A percentile compares a stretch with the other conserved stretches of the same genome.
These are phyloP conservation scores for Murraya paniculata DNA, from an alignment of 345 rosid genomes.

Conservation along the genomic window DNA sequence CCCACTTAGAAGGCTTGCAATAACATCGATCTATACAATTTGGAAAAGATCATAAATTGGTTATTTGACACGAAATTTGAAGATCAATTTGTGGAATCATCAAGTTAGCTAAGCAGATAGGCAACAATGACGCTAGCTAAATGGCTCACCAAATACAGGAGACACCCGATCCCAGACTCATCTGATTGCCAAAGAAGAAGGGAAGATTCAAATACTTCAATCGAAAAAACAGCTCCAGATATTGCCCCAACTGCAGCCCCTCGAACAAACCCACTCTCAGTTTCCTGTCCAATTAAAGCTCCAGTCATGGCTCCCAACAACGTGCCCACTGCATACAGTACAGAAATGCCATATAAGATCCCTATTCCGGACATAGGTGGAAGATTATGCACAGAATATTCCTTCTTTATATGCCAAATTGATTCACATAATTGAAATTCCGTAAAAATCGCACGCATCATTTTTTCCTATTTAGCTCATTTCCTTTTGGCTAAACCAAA, in stretches of 20 bases:
- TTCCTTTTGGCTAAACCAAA: background rate
- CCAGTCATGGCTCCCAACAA: slow-evolving; percentile 98
- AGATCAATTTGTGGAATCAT: background rate
- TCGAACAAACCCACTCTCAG: slow-evolving; percentile 95
- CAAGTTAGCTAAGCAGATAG: background rate
- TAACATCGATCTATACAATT: slow-evolving; percentile 81
- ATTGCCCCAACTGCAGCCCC: slow-evolving; percentile 99
- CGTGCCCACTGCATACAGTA: slow-evolving; percentile 73
- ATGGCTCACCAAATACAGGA: slow-evolving; percentile 84
- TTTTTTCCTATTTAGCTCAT: background rate
- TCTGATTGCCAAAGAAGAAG: slow-evolving; percentile 94
- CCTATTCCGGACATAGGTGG: background rate
- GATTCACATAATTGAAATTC: background rate
- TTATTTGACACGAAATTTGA: background rate
- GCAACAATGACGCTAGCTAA: background rate
- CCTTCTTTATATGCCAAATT: slow-evolving; percentile 6
- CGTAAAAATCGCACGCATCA: background rate
- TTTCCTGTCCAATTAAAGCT: slow-evolving; percentile 98
- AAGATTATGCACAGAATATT: slow-evolving; percentile 3
- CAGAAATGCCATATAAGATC: slow-evolving; percentile 9
- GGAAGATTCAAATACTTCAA: slow-evolving; percentile 98
- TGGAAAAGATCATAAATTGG: slow-evolving; percentile 14
- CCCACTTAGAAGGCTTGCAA: slow-evolving; percentile 95
- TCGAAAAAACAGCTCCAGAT: slow-evolving; percentile 98
- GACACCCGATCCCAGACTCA: slow-evolving; percentile 84